These are phyloP conservation scores for Fraxinus pennsylvanica DNA, from an alignment of 257 asterid genomes.

Conservation along the genomic window DNA sequence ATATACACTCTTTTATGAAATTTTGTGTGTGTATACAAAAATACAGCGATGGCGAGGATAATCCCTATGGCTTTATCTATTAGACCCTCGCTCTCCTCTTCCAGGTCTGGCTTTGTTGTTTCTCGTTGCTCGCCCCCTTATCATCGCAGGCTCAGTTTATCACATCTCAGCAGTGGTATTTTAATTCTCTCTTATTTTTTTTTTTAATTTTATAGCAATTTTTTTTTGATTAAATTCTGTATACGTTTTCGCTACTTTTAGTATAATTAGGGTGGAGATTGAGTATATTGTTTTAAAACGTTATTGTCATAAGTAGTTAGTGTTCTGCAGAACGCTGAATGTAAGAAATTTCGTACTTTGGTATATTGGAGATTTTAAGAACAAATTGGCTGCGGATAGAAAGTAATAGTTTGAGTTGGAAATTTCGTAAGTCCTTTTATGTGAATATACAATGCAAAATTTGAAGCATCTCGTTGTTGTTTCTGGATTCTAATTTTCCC, in stretches of 20 bases:
- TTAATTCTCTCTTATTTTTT: background rate
- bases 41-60: slow-evolving; percentile 57
- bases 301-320: too few relatives aligned
- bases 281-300: background rate
- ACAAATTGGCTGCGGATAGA: too few relatives aligned
- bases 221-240: background rate
- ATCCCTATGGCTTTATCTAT: slow-evolving; percentile 85
- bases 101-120: slow-evolving; percentile 47
- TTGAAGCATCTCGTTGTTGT: background rate
- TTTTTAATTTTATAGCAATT: background rate
- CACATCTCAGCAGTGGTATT: slow-evolving; percentile 54
- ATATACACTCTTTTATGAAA: background rate
- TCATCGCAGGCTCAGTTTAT: slow-evolving; percentile 35
- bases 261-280: background rate
- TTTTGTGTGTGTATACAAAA: background rate
- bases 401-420: background rate
- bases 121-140: slow-evolving; percentile 35
- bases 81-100: slow-evolving; percentile 72
- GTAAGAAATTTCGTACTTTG: too few relatives aligned
- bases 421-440: background rate
- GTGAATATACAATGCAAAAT: background rate
- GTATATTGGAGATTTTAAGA: too few relatives aligned
- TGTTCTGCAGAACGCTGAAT: too few relatives aligned
- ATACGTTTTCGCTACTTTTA: background rate
- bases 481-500: background rate